Percentiles rank a stretch among this genome's conserved stretches.
Conservation (phyloP, 257 asterid genomes). For the Jaltomata sinuosa region DNA sequence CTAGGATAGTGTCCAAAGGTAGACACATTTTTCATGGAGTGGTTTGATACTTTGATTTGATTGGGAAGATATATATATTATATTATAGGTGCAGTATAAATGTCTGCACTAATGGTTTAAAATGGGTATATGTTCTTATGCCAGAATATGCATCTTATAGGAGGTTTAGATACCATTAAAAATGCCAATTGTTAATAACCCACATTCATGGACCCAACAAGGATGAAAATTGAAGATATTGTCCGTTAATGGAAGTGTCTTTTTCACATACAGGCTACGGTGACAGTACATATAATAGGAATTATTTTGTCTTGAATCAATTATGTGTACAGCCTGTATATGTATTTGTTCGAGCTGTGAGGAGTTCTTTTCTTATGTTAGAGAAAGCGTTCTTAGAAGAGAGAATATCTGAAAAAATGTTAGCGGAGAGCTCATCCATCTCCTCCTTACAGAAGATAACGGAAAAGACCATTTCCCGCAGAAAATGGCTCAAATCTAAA, state of each 20-base stretch:
- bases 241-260: neutral
- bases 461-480: neutral
- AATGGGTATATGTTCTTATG: neutral
- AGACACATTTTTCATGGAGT: neutral
- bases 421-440: neutral
- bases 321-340: neutral
- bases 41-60: neutral
- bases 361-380: neutral
- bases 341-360: neutral
- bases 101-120: neutral
- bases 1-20: neutral
- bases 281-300: neutral
- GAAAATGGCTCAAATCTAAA: neutral
- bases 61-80: neutral
- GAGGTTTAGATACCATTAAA: neutral
- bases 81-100: neutral
- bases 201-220: neutral
- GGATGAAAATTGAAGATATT: neutral
- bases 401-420: neutral
- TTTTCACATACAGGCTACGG: neutral
- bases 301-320: neutral
- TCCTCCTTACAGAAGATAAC: neutral
- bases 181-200: neutral
- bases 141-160: neutral
- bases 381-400: neutral